A percentile compares a stretch with the other conserved stretches of the same genome.
Evolutionary conservation across 2,329 filamentous ascomycete species (phyloP).

Genomic region (Xylaria hypoxylon): DNA sequence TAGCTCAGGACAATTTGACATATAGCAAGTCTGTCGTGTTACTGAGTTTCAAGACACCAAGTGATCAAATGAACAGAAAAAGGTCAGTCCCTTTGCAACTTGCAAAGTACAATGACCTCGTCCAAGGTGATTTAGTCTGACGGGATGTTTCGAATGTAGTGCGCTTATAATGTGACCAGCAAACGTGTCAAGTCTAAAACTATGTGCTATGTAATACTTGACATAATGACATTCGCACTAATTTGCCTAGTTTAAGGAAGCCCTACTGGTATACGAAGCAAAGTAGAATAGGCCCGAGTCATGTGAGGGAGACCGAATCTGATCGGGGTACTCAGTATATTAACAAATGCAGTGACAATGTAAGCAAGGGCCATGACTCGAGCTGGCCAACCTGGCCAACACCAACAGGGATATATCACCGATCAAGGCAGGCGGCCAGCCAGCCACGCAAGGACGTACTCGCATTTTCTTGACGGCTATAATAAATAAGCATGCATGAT

Average conservation of each 20-base stretch:
- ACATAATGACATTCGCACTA: constrained; percentile 12
- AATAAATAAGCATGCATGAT: constrained; percentile 34
- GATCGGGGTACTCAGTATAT: constrained; percentile 1
- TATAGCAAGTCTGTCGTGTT: background rate
- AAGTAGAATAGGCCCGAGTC: constrained; percentile 24
- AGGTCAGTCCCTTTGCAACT: background rate
- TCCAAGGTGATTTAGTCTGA: constrained; percentile 1
- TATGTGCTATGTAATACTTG: background rate
- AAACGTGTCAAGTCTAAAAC: constrained; percentile 13
- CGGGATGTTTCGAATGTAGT: constrained; percentile 16
- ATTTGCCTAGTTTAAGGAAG: background rate
- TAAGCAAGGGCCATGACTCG: constrained; percentile 33
- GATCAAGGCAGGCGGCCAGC: constrained; percentile 27
- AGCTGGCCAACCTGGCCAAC: constrained; percentile 25
- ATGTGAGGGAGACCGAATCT: constrained; percentile 16
- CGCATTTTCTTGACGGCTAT: constrained; percentile 15
- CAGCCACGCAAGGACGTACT: constrained; percentile 25
- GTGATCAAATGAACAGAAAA: background rate
- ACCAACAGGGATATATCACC: constrained; percentile 31
- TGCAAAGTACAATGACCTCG: constrained; percentile 3
- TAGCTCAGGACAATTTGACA: background rate
- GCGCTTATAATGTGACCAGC: constrained; percentile 16
- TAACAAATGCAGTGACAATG: constrained; percentile 1
- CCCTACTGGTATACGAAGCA: background rate
- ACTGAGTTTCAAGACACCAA: background rate